Base-by-base conservation (phyloP, 2,329 filamentous ascomycete species). In the Shiraia bambusicola region DNA sequence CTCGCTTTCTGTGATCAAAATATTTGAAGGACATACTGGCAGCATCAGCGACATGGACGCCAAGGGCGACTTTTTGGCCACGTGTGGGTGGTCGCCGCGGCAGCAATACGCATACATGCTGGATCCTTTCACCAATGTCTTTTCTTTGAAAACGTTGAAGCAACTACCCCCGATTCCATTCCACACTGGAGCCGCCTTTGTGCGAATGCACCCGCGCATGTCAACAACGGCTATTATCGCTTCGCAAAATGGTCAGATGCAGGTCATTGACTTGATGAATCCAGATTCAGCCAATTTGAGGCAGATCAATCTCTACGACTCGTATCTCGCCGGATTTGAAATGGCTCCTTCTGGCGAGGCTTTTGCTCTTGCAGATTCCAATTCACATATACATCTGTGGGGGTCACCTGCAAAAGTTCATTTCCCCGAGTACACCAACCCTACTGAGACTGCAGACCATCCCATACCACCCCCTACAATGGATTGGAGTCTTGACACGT, bases 21-120 rank as follows among this genome's bases (percentile, higher is more conserved):
- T 82, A 9, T 98, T 93, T 87, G 88, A 88, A 64, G 90, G 92
- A 0, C 93, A 98, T 63, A 85, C 86, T 1, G 87, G 88, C 7
- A 81, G 84, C 37, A 88, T 98, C 65, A 95, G 89, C 67, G 92
- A 97, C 66, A 96, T 98, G 88, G 93, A 98, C 72, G 89, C 91
- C 7, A 88, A 93, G 63, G 88, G 93, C 61, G 92, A 97, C 66
- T 93, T 93, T 54, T 83, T 98, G 39, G 87, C 97, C 15, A 97
- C 93, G 4, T 98, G 93, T 67, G 93, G 93, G 26, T 95, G 88
- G 70, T 95, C 92, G 1, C 79, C 89, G 16, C 82, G 92, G 53
- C 89, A 91, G 59, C 77, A 88, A 52, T 82, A 85, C 26, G 82
- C 83, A 28, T 87, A 87, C 50, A 90, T 94, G 74, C 81, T 94